Conservation (phyloP, 116 monocot species). For the Iris pallida region DNA sequence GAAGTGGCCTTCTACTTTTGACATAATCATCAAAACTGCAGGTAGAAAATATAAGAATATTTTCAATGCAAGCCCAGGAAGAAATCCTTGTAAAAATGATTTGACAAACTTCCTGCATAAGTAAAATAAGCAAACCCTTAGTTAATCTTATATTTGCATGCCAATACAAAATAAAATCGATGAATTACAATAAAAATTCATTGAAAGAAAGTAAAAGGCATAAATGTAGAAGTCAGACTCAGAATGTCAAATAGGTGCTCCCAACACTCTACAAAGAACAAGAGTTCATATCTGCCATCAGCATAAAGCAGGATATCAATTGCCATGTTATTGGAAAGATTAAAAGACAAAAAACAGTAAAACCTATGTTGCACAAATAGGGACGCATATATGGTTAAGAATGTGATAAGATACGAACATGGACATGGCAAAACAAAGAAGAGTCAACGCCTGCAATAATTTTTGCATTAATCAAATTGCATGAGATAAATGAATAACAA, state of each 20-base stretch:
- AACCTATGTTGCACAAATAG: too few relatives aligned
- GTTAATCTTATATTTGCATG: too few relatives aligned
- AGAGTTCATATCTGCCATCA: background rate
- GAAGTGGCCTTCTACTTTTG: slow-evolving; percentile 70
- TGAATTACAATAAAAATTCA: background rate
- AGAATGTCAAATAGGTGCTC: background rate
- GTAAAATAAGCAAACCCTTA: background rate
- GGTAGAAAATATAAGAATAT: slow-evolving; percentile 62
- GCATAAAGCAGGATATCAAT: too few relatives aligned
- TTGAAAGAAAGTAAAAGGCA: background rate
- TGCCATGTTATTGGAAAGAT: too few relatives aligned
- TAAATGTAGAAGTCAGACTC: background rate
- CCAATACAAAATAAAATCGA: background rate
- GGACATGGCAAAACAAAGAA: too few relatives aligned
- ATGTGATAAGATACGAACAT: too few relatives aligned
- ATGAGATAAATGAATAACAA: too few relatives aligned
- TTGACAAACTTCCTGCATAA: slow-evolving; percentile 53
- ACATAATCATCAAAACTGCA: slow-evolving; percentile 59
- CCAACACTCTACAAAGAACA: background rate
- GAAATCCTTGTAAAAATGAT: slow-evolving; percentile 73
- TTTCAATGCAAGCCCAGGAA: slow-evolving; percentile 68
- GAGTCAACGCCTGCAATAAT: too few relatives aligned
- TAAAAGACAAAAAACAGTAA: too few relatives aligned
- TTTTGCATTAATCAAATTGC: too few relatives aligned
- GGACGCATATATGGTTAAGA: too few relatives aligned